phyloP scores from a whole-genome alignment of 345 rosid genomes.

The Pugionium dolabratum region DNA sequence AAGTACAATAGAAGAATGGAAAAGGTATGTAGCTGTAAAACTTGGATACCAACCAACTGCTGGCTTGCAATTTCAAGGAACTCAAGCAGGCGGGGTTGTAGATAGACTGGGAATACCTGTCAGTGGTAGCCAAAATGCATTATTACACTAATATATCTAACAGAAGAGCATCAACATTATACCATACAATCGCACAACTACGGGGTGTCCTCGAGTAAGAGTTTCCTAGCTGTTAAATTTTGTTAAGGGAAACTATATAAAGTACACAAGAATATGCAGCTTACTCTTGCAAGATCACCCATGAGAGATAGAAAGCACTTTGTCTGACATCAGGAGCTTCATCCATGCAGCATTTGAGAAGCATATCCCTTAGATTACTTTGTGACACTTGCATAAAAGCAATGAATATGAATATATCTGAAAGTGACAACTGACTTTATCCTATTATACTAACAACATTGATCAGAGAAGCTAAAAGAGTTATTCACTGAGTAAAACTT shows the following conservation, averaged over 20 bases:
- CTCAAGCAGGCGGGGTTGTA: conserved; percentile 64
- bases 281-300: conserved; percentile 77
- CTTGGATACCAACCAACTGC: conserved; percentile 65
- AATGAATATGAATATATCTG: conserved; percentile 5
- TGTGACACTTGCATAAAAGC: conserved; percentile 59
- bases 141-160: conserved; percentile 14
- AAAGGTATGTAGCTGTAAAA: conserved; percentile 17
- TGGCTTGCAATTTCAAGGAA: conserved; percentile 71
- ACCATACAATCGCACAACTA: conserved; percentile 10
- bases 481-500: background rate
- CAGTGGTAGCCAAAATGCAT: conserved; percentile 20
- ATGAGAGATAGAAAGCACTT: conserved; percentile 90
- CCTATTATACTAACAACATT: background rate
- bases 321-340: conserved; percentile 76
- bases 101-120: conserved; percentile 67
- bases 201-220: background rate
- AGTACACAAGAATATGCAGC: conserved; percentile 23
- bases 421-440: background rate
- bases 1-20: conserved; percentile 16
- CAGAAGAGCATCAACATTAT: background rate
- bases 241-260: background rate
- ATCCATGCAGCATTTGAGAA: conserved; percentile 88
- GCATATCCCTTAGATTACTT: conserved; percentile 76
- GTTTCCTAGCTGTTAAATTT: background rate
- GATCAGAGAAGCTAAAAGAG: background rate